phyloP scores from a whole-genome alignment of 2,329 filamentous ascomycete species.

The Trichoderma sp. region DNA sequence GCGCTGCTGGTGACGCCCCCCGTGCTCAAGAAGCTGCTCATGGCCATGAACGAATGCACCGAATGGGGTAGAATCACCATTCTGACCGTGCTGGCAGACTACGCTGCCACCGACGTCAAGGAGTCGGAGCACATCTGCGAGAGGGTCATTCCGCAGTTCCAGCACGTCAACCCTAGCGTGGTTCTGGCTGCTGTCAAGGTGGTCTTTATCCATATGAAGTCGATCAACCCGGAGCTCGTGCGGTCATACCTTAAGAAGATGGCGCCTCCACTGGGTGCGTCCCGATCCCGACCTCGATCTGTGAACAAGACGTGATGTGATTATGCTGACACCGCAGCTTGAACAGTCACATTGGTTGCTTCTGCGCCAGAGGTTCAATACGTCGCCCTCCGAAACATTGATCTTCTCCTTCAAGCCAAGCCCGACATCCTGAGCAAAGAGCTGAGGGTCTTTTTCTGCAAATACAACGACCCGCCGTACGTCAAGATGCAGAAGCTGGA shows the following conservation, averaged over 20 bases:
- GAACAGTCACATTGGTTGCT: constrained; percentile 84
- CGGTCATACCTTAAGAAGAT: constrained; percentile 96
- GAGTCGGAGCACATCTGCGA: constrained; percentile 99
- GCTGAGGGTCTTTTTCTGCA: constrained; percentile 98
- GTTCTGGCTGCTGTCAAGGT: constrained; percentile 97
- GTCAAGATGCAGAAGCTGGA: constrained; percentile 97
- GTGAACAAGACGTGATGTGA: background rate
- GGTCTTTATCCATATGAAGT: constrained; percentile 94
- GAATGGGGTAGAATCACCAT: constrained; percentile 98
- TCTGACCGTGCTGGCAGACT: constrained; percentile 84
- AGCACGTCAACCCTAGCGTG: constrained; percentile 96
- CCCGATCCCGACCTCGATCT: background rate
- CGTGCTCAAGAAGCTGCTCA: constrained; percentile 90
- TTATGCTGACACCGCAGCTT: background rate
- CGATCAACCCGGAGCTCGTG: constrained; percentile 74
- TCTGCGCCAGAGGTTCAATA: constrained; percentile 98
- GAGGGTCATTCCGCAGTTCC: constrained; percentile 92
- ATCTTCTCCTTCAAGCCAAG: constrained; percentile 91
- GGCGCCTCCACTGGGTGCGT: constrained; percentile 85
- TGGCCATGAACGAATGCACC: constrained; percentile 96
- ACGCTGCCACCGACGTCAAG: constrained; percentile 83
- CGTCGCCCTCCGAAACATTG: constrained; percentile 93
- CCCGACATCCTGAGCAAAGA: constrained; percentile 97
- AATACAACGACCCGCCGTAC: constrained; percentile 98
- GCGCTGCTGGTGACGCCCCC: constrained; percentile 80